These are phyloP conservation scores for Zygotorulaspora sp. DNA, from an alignment of 805 yeast species.

Conservation along the genomic window DNA sequence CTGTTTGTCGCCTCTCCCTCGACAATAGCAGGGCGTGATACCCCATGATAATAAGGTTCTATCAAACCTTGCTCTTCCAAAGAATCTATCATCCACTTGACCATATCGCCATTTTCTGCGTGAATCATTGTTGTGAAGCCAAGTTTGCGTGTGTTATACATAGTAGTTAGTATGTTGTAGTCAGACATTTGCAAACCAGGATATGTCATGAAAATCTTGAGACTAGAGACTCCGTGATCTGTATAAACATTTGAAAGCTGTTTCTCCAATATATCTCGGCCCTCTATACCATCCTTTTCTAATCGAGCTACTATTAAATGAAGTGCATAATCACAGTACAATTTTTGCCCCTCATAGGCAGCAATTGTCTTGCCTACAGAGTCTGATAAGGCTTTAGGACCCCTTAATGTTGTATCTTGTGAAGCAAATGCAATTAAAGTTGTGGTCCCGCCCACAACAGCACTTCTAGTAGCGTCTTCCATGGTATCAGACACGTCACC, in stretches of 20 bases:
- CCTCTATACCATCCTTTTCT: slow-evolving; percentile 15
- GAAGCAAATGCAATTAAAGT: slow-evolving; percentile 46
- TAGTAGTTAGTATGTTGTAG: slow-evolving; percentile 38
- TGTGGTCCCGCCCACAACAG: slow-evolving; percentile 50
- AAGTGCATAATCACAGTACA: slow-evolving; percentile 45
- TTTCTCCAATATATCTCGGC: slow-evolving; percentile 21
- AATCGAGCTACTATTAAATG: slow-evolving; percentile 43
- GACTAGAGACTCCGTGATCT: slow-evolving; percentile 38
- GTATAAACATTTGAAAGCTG: slow-evolving; percentile 36
- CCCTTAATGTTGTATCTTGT: slow-evolving; percentile 36
- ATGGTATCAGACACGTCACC: slow-evolving; percentile 41
- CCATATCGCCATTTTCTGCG: slow-evolving; percentile 49
- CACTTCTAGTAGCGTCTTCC: slow-evolving; percentile 42
- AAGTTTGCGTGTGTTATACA: slow-evolving; percentile 39
- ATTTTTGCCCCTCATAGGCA: slow-evolving; percentile 12
- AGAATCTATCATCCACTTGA: slow-evolving; percentile 39
- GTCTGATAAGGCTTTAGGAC: slow-evolving; percentile 32
- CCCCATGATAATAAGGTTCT: slow-evolving; percentile 44
- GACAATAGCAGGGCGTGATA: slow-evolving; percentile 42
- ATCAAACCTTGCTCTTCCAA: slow-evolving; percentile 37
- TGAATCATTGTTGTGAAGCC: slow-evolving; percentile 48
- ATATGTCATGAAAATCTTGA: slow-evolving; percentile 46
- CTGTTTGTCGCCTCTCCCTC: slow-evolving; percentile 50
- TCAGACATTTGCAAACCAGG: slow-evolving; percentile 41
- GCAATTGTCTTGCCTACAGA: slow-evolving; percentile 32